Evolutionary conservation across 345 rosid species (phyloP).

Genomic region (Salix arbutifolia): DNA sequence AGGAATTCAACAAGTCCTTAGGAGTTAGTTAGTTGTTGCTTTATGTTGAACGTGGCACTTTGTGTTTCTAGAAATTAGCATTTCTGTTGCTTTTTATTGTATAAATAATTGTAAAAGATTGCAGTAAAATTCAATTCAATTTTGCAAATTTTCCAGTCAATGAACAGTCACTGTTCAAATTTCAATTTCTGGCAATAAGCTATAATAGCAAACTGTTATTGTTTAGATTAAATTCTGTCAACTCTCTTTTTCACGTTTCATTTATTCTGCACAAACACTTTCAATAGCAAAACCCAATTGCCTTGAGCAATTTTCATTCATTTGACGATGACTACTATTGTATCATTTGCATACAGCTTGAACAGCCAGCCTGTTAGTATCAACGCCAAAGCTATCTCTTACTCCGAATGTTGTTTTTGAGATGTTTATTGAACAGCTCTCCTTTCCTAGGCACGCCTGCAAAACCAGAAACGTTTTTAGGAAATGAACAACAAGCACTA

Average conservation of each 20-base stretch:
- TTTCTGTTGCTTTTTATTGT: too few relatives aligned
- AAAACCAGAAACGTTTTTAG: background rate
- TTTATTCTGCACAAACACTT: too few relatives aligned
- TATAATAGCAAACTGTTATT: too few relatives aligned
- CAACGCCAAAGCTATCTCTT: background rate
- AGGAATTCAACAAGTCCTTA: background rate
- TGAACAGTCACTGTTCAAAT: too few relatives aligned
- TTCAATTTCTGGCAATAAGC: too few relatives aligned
- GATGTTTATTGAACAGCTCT: background rate
- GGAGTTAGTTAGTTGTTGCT: background rate
- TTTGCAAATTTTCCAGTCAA: too few relatives aligned
- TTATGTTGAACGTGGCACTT: background rate
- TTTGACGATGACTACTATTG: background rate
- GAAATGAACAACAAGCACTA: too few relatives aligned
- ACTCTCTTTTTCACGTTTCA: too few relatives aligned
- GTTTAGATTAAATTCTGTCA: too few relatives aligned
- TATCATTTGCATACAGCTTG: background rate
- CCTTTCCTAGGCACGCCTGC: slow-evolving; percentile 4
- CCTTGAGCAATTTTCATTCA: background rate
- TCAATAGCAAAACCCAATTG: too few relatives aligned
- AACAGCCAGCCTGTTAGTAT: background rate
- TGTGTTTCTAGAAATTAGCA: background rate
- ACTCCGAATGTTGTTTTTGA: background rate
- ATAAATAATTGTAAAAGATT: too few relatives aligned
- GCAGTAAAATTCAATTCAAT: too few relatives aligned